Percentiles rank a stretch among this genome's conserved stretches.
Conservation (phyloP, 2,329 filamentous ascomycete species). For the Albifimbria verrucaria region DNA sequence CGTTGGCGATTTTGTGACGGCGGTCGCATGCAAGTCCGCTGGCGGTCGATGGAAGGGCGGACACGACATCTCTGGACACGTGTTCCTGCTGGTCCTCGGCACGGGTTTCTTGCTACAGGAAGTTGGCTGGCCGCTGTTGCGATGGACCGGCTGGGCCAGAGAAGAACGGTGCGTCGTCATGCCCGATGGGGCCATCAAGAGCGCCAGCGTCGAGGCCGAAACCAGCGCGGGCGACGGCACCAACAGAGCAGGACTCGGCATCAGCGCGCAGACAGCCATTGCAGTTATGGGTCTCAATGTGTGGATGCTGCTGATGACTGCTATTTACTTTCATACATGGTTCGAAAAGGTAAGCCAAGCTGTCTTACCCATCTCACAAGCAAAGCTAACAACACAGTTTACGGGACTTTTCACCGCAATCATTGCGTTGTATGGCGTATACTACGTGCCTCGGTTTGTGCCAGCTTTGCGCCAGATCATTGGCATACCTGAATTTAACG, state of each 20-base stretch:
- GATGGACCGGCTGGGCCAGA: conserved; percentile 35
- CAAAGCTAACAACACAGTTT: too few relatives aligned
- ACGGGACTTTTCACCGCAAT: conserved; percentile 51
- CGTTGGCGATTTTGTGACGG: conserved; percentile 59
- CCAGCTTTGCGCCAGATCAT: conserved; percentile 42
- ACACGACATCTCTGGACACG: conserved; percentile 93
- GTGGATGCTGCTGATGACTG: conserved; percentile 99
- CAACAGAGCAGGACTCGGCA: conserved; percentile 31
- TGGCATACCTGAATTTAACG: too few relatives aligned
- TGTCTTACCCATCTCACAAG: not conserved
- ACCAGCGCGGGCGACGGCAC: conserved; percentile 17
- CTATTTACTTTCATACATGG: conserved; percentile 98
- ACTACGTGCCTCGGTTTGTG: conserved; percentile 49
- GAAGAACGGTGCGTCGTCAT: conserved; percentile 68
- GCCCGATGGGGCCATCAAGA: conserved; percentile 62
- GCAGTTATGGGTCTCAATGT: conserved; percentile 67
- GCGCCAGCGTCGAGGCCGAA: conserved; percentile 47
- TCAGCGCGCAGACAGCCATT: conserved; percentile 54
- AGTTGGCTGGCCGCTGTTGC: conserved; percentile 56
- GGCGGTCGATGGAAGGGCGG: conserved; percentile 90
- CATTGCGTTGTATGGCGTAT: conserved; percentile 45
- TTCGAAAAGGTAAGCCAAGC: conserved; percentile 78
- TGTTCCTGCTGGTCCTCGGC: conserved; percentile 85
- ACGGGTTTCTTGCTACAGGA: conserved; percentile 81
- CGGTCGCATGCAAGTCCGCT: conserved; percentile 74